Evolutionary conservation across 441 rosid genomes (phyloP), one percentile per base, ranked within the genome.

Genomic region (Gossypium gossypioides): DNA sequence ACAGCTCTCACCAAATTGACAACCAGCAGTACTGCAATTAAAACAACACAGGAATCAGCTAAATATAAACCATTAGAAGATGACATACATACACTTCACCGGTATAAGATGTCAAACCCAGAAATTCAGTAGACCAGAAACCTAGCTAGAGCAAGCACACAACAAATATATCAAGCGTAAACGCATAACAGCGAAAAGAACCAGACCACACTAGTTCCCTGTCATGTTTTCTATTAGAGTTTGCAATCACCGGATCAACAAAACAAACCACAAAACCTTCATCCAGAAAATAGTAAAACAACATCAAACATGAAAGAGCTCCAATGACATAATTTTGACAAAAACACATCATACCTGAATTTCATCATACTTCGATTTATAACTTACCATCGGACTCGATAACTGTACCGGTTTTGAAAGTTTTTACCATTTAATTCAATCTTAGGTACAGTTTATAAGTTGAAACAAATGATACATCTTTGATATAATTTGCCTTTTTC

Each of bases 1-100:
- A 73, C 98, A 93, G 75, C 88, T 78, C 77, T 91, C 98, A 21
- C 97, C 98, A 76, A 93, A 86, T 37, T 87, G 96, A 76, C 98
- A 91, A 58, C 97, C 97, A 72, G 86, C 78, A 72, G 90, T 91
- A 80, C 98, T 90, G 87, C 84, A 80, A 77, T 27, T 5, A 61
- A 75, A 70, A 75, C 62, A 9, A 72, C 66, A 57, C 67, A 22
- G 4, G 18, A 57, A 52, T 42, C 16, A 61, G 29, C 21, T 25
- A 13, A 12, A 58, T 25, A 18, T 8, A 19, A 15, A 51, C 21
- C 24, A 51, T 2, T 15, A 15, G 3, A 6, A 15, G 6, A 67
- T 27, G 8, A n/a, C 18, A 4, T 24, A 15, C 1, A 25, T 6
- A 25, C 25, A n/a, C 24, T 18, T 60, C 22, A 22, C 18, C 5